phyloP scores from a whole-genome alignment of 2,329 filamentous ascomycete species.

The Ophiosphaerella herpotricha region DNA sequence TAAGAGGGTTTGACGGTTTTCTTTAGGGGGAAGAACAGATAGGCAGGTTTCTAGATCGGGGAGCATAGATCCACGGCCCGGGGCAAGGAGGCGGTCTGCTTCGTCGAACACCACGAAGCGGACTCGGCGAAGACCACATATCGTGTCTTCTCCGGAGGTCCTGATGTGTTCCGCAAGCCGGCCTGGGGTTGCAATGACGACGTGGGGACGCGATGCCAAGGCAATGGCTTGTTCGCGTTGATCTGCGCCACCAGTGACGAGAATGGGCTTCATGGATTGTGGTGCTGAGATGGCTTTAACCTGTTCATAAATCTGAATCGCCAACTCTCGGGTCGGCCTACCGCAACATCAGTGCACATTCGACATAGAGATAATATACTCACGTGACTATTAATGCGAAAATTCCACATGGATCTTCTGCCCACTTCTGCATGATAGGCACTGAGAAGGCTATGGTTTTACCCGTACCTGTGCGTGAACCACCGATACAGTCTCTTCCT shows the following conservation, averaged over 20 bases:
- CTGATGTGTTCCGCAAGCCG: conserved; percentile 91
- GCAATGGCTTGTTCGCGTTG: conserved; percentile 90
- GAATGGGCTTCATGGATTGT: conserved; percentile 81
- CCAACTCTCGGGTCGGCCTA: conserved; percentile 70
- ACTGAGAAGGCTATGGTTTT: conserved; percentile 97
- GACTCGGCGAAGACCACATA: conserved; percentile 77
- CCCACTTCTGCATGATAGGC: conserved; percentile 92
- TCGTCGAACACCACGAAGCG: conserved; percentile 92
- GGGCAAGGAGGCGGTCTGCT: conserved; percentile 83
- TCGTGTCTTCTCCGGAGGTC: conserved; percentile 88
- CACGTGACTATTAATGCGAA: conserved; percentile 89
- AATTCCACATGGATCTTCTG: conserved; percentile 87
- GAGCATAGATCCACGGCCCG: conserved; percentile 84
- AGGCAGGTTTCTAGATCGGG: conserved; percentile 90
- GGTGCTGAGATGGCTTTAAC: conserved; percentile 89
- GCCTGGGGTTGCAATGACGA: conserved; percentile 91
- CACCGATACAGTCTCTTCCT: conserved; percentile 89
- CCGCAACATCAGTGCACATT: conserved; percentile 5
- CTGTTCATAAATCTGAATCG: conserved; percentile 95
- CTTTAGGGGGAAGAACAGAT: conserved; percentile 74
- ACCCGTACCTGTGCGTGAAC: conserved; percentile 91
- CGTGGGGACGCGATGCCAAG: conserved; percentile 78
- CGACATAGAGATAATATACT: conserved; percentile 51
- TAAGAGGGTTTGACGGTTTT: conserved; percentile 85
- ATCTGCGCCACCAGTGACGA: conserved; percentile 92